Percentiles rank a stretch among this genome's conserved stretches.
phyloP scores from a whole-genome alignment of 495 filamentous ascomycete species.

The Xanthoparmelia taractica region DNA sequence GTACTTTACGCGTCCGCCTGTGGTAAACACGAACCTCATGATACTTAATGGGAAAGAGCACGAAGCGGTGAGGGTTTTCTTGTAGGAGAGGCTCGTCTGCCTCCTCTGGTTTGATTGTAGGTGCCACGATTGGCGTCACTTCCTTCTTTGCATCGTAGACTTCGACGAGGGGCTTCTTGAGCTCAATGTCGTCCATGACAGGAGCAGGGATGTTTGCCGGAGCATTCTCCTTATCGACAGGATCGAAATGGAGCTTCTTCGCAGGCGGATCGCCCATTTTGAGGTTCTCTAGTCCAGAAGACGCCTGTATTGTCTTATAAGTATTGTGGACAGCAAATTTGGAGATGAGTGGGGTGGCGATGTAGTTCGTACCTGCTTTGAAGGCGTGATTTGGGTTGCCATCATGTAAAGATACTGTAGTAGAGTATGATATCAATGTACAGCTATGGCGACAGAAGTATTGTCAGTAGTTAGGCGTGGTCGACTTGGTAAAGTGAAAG shows the following conservation, averaged over 20 bases:
- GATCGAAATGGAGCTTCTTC: slow-evolving; percentile 77
- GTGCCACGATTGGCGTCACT: slow-evolving; percentile 44
- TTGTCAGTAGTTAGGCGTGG: background rate
- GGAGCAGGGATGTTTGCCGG: slow-evolving; percentile 49
- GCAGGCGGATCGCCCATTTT: slow-evolving; percentile 84
- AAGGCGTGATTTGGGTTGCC: slow-evolving; percentile 70
- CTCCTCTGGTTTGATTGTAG: slow-evolving; percentile 62
- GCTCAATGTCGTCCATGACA: slow-evolving; percentile 46
- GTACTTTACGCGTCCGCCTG: slow-evolving; percentile 68
- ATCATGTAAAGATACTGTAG: slow-evolving; percentile 22
- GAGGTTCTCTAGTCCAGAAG: slow-evolving; percentile 73
- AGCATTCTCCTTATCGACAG: slow-evolving; percentile 75
- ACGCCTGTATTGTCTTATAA: slow-evolving; percentile 52
- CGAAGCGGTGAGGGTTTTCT: slow-evolving; percentile 94
- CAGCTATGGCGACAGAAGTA: background rate
- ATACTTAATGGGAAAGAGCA: slow-evolving; percentile 98
- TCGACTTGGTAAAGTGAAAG: background rate
- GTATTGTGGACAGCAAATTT: slow-evolving; percentile 21
- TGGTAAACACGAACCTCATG: slow-evolving; percentile 73
- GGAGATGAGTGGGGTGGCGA: slow-evolving; percentile 32
- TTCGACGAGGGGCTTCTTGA: slow-evolving; percentile 45
- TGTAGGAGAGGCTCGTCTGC: slow-evolving; percentile 83
- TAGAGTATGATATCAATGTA: background rate
- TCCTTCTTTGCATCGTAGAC: slow-evolving; percentile 35
- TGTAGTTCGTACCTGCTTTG: slow-evolving; percentile 68